A percentile compares a stretch with the other conserved stretches of the same genome.
phyloP scores from a whole-genome alignment of 331 rosid genomes.

The Erythrophleum ivorense region DNA sequence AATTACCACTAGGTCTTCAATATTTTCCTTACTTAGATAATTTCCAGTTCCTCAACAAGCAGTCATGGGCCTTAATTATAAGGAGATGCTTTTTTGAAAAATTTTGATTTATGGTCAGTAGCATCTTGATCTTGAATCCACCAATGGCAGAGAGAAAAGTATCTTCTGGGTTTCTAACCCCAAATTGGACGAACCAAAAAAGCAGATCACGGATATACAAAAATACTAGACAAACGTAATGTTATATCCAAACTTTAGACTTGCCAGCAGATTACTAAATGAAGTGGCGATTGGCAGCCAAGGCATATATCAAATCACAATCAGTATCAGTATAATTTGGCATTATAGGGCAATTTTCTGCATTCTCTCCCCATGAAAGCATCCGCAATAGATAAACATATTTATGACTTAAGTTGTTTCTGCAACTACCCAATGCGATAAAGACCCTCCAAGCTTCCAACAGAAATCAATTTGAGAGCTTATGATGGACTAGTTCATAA shows the following conservation, averaged over 20 bases:
- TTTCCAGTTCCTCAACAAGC: not conserved
- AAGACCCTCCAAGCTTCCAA: not conserved
- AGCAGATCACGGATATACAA: constrained; percentile 2
- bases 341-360: not conserved
- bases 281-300: not conserved
- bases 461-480: not conserved
- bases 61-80: not conserved
- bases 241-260: constrained; percentile 16
- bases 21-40: not conserved
- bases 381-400: constrained; percentile 9
- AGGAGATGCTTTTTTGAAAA: not conserved
- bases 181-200: constrained; percentile 31
- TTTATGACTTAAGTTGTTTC: not conserved
- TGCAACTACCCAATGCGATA: not conserved
- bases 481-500: not conserved
- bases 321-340: not conserved
- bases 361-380: constrained; percentile 9
- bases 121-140: constrained; percentile 49
- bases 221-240: not conserved
- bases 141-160: constrained; percentile 43
- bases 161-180: constrained; percentile 49
- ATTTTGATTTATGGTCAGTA: constrained; percentile 48
- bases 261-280: constrained; percentile 18
- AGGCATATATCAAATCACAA: constrained; percentile 23
- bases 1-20: not conserved